Conservation (phyloP, 305 asterid genomes). For the Fraxinus albicans region DNA sequence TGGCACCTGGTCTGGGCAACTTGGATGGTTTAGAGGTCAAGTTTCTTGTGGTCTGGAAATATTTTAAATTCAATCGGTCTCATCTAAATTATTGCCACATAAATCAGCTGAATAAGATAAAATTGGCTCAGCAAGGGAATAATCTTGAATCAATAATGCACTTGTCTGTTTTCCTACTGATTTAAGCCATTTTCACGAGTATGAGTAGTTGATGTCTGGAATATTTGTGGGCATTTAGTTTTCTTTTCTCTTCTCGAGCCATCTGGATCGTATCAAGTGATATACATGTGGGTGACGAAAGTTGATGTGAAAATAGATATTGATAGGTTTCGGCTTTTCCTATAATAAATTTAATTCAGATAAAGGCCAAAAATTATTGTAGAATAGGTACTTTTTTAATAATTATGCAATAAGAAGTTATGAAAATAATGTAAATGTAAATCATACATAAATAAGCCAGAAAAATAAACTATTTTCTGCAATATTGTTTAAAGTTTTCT, state of each 20-base stretch:
- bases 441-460: too few species aligned
- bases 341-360: too few species aligned
- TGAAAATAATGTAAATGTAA: too few species aligned
- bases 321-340: neutral
- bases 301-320: neutral
- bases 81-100: neutral
- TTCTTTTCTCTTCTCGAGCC: neutral
- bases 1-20: neutral
- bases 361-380: too few species aligned
- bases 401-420: too few species aligned
- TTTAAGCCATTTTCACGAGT: neutral
- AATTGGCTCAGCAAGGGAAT: neutral
- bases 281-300: neutral
- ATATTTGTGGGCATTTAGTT: neutral
- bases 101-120: neutral
- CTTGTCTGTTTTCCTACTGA: neutral
- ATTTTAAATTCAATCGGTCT: neutral
- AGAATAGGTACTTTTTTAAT: too few species aligned
- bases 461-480: too few species aligned
- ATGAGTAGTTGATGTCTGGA: neutral
- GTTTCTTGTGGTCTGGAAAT: constrained; percentile 1
- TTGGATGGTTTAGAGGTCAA: neutral
- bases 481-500: too few species aligned
- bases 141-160: neutral
- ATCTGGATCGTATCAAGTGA: neutral